phyloP scores from a whole-genome alignment of 139 green algal genomes.

The Tetraselmis chui region DNA sequence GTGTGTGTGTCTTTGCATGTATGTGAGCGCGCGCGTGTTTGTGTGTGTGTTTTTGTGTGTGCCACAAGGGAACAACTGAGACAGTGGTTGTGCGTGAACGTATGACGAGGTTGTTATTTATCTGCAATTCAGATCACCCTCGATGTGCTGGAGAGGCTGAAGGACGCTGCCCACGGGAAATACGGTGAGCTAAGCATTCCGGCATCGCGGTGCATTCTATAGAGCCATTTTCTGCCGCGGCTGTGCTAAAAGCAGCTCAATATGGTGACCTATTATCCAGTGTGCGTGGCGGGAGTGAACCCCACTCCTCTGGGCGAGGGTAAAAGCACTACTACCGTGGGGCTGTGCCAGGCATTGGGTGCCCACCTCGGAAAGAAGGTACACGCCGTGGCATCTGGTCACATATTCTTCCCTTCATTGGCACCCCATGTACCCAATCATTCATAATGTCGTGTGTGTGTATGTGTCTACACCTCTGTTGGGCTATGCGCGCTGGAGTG shows the following conservation, averaged over 20 bases:
- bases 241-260: too few species aligned
- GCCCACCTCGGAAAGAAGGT: constrained; percentile 76
- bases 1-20: neutral
- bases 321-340: constrained; percentile 96
- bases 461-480: too few species aligned
- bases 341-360: constrained; percentile 91
- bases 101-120: neutral
- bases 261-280: constrained; percentile 27
- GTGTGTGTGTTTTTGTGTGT: neutral
- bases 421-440: too few species aligned
- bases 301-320: constrained; percentile 93
- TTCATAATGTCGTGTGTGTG: too few species aligned
- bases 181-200: constrained; percentile 48
- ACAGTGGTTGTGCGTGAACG: neutral
- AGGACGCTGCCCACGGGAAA: constrained; percentile 50
- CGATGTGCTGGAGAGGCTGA: constrained; percentile 48
- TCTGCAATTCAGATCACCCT: constrained; percentile 58
- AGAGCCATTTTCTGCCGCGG: too few species aligned
- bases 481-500: too few species aligned
- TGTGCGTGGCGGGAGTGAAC: constrained; percentile 94
- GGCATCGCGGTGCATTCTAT: too few species aligned
- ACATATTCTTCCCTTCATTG: too few species aligned
- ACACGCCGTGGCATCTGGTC: neutral
- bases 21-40: neutral
- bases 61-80: neutral